Base-by-base conservation (phyloP, 371 early-diverging fungal genomes). In the Umbelopsis sp. region DNA sequence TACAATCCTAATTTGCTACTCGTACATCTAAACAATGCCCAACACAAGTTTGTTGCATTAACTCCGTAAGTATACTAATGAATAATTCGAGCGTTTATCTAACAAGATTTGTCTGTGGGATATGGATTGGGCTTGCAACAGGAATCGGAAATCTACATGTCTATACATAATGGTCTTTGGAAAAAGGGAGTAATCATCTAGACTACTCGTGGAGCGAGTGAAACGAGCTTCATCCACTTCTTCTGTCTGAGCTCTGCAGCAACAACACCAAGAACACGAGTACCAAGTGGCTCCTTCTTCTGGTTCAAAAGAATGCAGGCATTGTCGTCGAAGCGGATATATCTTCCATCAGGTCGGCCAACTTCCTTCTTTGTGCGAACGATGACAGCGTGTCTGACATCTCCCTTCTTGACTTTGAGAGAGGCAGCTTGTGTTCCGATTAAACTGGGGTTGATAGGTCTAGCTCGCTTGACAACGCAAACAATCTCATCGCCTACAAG, bases 301-400 rank as follows among this genome's bases (percentile, higher is more conserved):
- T 92, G 94, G 80, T 96, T 96, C 68, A 98, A 84, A 76, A 99
- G 90, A 69, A 99, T 94, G 70, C 93, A 94, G 41, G 99, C 99
- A 75, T 99, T 99, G 76, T 99, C 99, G 72, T 97, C 99, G 71
- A 99, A 99, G 38, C 91, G 87, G 65, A 98, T 90, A 63, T 92
- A 94, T 51, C 94, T 91, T 63, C 99, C 99, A 70, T 99, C 98
- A 37, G 93, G 91, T 51, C 99, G 89, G 46, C 90, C 76, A 72
- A 92, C 92, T 76, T 95, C 96, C 84, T 96, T 97, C 73, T 91
- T 89, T 20, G 95, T 92, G 53, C 99, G 90, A 45, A 97, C 97
- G 50, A 99, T 92, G 12, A 99, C 81, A 0, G 96, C 99, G 66
- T 95, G 88, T 46, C 91, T 85, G 44, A 99, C 98, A 76, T 99